These are phyloP conservation scores for Geum urbanum DNA, from an alignment of 306 rosid species.

Conservation along the genomic window DNA sequence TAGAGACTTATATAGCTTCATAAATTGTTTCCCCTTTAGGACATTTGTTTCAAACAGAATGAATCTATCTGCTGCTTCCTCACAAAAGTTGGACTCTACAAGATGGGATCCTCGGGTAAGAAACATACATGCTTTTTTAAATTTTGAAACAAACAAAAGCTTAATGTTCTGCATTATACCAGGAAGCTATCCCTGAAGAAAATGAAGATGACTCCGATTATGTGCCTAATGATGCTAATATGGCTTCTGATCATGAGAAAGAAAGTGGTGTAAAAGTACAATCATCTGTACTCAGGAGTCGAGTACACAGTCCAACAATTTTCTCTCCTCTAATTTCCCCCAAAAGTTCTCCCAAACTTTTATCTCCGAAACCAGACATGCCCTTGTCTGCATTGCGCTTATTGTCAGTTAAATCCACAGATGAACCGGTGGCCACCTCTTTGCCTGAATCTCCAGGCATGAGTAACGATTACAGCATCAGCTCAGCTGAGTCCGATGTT, in stretches of 20 bases:
- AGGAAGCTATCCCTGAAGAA: slow-evolving; percentile 57
- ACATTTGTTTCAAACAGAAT: slow-evolving; percentile 41
- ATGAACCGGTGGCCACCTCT: slow-evolving; percentile 41
- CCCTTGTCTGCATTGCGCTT: slow-evolving; percentile 45
- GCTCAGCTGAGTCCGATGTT: slow-evolving; percentile 53
- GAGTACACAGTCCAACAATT: slow-evolving; percentile 41
- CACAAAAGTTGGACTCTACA: slow-evolving; percentile 37
- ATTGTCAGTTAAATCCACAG: slow-evolving; percentile 39
- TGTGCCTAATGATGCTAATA: slow-evolving; percentile 44
- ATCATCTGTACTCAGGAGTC: slow-evolving; percentile 38
- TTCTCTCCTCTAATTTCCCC: slow-evolving; percentile 68
- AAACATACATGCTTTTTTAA: slow-evolving; percentile 6
- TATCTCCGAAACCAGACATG: slow-evolving; percentile 33
- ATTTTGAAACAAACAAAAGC: slow-evolving; percentile 8
- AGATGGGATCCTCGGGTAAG: slow-evolving; percentile 58
- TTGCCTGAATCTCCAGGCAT: slow-evolving; percentile 46
- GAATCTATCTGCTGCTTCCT: slow-evolving; percentile 34
- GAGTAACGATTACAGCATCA: slow-evolving; percentile 46
- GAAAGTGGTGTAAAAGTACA: slow-evolving; percentile 32
- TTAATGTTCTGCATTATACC: slow-evolving; percentile 29
- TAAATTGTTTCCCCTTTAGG: slow-evolving; percentile 8
- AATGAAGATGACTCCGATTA: slow-evolving; percentile 53
- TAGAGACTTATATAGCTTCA: slow-evolving; percentile 18
- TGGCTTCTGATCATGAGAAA: slow-evolving; percentile 40
- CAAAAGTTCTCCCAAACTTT: slow-evolving; percentile 35